Conservation (phyloP, 805 yeast species). For the Debaryomyces prosopidis region DNA sequence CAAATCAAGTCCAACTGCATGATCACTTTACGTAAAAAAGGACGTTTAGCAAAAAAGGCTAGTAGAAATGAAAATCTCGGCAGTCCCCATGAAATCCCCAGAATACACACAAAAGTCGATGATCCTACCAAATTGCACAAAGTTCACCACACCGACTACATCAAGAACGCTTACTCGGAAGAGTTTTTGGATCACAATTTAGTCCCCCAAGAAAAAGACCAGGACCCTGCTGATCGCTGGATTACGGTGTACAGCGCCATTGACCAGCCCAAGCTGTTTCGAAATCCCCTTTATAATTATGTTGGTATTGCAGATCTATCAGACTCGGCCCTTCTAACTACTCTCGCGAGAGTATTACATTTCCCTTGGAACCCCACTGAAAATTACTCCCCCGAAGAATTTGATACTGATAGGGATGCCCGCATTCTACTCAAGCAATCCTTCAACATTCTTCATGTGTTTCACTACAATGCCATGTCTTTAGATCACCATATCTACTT, state of each 20-base stretch:
- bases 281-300: slow-evolving; percentile 27
- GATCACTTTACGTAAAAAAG: slow-evolving; percentile 37
- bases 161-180: slow-evolving; percentile 37
- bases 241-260: slow-evolving; percentile 40
- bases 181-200: slow-evolving; percentile 34
- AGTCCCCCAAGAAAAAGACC: slow-evolving; percentile 34
- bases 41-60: not conserved
- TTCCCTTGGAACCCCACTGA: slow-evolving; percentile 44
- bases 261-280: slow-evolving; percentile 19
- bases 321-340: slow-evolving; percentile 41
- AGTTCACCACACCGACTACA: slow-evolving; percentile 36
- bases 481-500: slow-evolving; percentile 46
- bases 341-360: slow-evolving; percentile 41
- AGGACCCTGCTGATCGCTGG: slow-evolving; percentile 39
- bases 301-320: slow-evolving; percentile 39
- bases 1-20: slow-evolving; percentile 52
- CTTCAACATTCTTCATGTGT: slow-evolving; percentile 34
- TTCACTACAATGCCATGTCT: slow-evolving; percentile 47
- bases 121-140: slow-evolving; percentile 23
- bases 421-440: slow-evolving; percentile 26
- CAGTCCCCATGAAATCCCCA: slow-evolving; percentile 16
- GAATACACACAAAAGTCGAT: slow-evolving; percentile 17
- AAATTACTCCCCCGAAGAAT: slow-evolving; percentile 28
- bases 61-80: slow-evolving; percentile 4
- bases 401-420: slow-evolving; percentile 35